Evolutionary conservation across 1,139 yeast species (phyloP).

Genomic region (Debaryomyces subglobosus): DNA sequence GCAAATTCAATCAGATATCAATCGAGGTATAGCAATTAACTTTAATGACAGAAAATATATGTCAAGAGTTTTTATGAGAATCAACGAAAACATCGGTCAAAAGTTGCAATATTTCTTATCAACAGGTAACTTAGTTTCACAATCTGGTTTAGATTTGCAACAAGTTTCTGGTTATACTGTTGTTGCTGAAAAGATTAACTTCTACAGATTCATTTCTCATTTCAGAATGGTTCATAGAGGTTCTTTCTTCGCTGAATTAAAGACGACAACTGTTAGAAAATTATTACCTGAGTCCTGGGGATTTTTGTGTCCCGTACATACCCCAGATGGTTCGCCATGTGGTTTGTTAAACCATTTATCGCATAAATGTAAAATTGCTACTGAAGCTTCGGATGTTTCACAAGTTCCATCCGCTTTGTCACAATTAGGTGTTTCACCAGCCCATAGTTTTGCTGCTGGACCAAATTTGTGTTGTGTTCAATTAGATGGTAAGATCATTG

Average conservation of each 20-base stretch:
- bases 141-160: constrained; percentile 95
- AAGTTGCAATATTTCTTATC: constrained; percentile 92
- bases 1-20: constrained; percentile 80
- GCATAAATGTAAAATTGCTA: constrained; percentile 88
- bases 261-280: constrained; percentile 96
- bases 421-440: constrained; percentile 80
- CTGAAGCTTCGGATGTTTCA: constrained; percentile 74
- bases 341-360: constrained; percentile 96
- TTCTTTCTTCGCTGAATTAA: constrained; percentile 96
- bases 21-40: constrained; percentile 80
- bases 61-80: constrained; percentile 73
- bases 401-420: constrained; percentile 67
- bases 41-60: constrained; percentile 85
- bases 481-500: constrained; percentile 88
- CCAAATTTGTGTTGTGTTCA: constrained; percentile 88
- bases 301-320: constrained; percentile 97
- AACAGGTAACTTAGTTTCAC: constrained; percentile 96
- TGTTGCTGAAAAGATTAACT: constrained; percentile 97
- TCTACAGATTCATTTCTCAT: constrained; percentile 94
- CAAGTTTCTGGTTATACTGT: constrained; percentile 98
- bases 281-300: constrained; percentile 99
- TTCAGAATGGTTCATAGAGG: constrained; percentile 99
- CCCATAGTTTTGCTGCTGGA: constrained; percentile 82
- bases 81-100: constrained; percentile 92
- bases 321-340: constrained; percentile 99